phyloP scores from a whole-genome alignment of 2,329 filamentous ascomycete genomes.

The Sporothrix brasiliensis region DNA sequence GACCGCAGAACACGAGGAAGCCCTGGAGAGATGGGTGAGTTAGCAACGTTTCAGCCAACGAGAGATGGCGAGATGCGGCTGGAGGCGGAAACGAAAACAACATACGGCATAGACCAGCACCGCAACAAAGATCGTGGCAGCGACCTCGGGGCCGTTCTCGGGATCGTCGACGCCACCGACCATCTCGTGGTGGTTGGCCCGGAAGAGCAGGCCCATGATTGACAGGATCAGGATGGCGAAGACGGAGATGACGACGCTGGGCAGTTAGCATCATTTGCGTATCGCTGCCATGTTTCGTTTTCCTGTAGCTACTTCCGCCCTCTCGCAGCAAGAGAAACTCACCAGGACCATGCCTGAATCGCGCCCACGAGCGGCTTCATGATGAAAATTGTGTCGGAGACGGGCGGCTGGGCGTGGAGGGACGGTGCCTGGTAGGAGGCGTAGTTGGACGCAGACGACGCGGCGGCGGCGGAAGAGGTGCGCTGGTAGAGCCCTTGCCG shows the following conservation, averaged over 20 bases:
- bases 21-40: conserved; percentile 54
- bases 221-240: conserved; percentile 68
- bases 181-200: conserved; percentile 78
- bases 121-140: conserved; percentile 81
- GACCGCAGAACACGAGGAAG: conserved; percentile 88
- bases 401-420: not conserved
- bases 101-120: conserved; percentile 87
- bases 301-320: too few relatives aligned
- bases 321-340: conserved; percentile 42
- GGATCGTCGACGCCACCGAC: conserved; percentile 74
- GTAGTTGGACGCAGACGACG: conserved; percentile 4
- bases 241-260: conserved; percentile 71
- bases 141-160: conserved; percentile 74
- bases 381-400: conserved; percentile 44
- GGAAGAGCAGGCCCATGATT: conserved; percentile 71
- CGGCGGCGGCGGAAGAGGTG: conserved; percentile 18
- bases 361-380: conserved; percentile 97
- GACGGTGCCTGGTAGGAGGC: conserved; percentile 25
- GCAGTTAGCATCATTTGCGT: conserved; percentile 11
- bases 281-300: too few relatives aligned
- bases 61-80: too few relatives aligned
- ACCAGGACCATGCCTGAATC: conserved; percentile 96
- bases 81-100: conserved; percentile 38
- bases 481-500: conserved; percentile 27
- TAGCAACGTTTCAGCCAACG: not conserved